These are phyloP conservation scores for Phaeotremella fagi DNA, from an alignment of 768 basidiomycete species.

Conservation along the genomic window DNA sequence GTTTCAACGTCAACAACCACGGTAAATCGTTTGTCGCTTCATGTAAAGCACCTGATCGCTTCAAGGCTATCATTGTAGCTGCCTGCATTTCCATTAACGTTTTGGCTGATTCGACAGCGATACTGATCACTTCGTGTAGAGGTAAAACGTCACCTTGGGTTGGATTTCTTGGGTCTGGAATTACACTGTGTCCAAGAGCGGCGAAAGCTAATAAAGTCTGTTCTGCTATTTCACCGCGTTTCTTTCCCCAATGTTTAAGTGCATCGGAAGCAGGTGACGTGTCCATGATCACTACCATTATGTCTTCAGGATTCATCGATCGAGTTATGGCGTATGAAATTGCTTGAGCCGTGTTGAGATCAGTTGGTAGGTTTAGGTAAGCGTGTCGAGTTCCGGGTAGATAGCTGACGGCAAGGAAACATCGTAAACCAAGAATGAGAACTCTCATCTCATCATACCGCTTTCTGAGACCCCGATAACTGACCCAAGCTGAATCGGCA, in stretches of 20 bases:
- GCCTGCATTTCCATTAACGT: constrained; percentile 37
- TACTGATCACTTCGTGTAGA: constrained; percentile 22
- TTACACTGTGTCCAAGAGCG: constrained; percentile 12
- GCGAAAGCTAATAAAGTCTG: constrained; percentile 17
- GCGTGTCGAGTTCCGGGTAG: constrained; percentile 22
- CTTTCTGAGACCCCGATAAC: constrained; percentile 25
- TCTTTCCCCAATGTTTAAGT: constrained; percentile 28
- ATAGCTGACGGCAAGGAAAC: constrained; percentile 26
- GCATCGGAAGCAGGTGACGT: constrained; percentile 13
- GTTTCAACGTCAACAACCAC: constrained; percentile 18
- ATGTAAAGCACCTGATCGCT: constrained; percentile 1
- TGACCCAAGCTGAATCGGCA: constrained; percentile 24
- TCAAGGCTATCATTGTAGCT: constrained; percentile 12
- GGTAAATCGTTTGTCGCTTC: constrained; percentile 8
- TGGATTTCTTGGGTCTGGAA: constrained; percentile 1
- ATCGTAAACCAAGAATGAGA: constrained; percentile 25
- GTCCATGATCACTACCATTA: constrained; percentile 23
- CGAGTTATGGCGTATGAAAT: constrained; percentile 20
- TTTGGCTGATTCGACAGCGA: constrained; percentile 30
- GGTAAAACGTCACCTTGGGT: constrained; percentile 14
- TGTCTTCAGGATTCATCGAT: constrained; percentile 26
- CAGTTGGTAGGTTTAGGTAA: constrained; percentile 21
- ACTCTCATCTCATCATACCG: constrained; percentile 29
- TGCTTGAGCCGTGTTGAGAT: constrained; percentile 3
- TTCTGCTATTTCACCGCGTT: constrained; percentile 27